Conservation (phyloP, 352 stramenopile species). For the Phytophthora tentaculata region DNA sequence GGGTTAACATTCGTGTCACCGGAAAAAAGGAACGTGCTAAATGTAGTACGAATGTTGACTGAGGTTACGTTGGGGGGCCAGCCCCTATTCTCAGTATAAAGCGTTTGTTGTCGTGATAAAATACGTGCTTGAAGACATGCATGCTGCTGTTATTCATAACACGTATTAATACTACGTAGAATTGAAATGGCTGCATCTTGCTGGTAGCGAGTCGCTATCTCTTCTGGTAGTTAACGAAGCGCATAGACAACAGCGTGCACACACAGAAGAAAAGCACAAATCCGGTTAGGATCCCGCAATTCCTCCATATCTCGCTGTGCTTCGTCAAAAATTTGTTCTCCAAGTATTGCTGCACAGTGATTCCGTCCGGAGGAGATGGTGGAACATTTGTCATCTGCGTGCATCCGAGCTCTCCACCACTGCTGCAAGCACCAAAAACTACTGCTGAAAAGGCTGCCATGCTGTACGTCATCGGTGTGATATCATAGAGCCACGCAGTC, state of each 20-base stretch:
- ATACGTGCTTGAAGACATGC: no score
- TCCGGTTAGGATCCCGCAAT: conserved; percentile 8
- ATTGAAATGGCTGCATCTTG: no score
- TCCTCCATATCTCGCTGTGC: conserved; percentile 15
- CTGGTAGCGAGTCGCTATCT: no score
- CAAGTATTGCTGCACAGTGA: conserved; percentile 23
- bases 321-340: conserved; percentile 25
- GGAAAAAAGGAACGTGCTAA: no score
- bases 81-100: no score
- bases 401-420: conserved; percentile 15
- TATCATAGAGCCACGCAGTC: conserved; percentile 29
- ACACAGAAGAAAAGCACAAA: conserved; percentile 26
- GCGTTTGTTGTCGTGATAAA: no score
- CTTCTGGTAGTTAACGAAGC: conserved; percentile 48
- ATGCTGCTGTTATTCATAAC: no score
- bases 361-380: background rate
- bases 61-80: no score
- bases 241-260: conserved; percentile 29
- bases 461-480: conserved; percentile 42
- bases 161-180: no score
- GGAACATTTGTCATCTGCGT: conserved; percentile 9
- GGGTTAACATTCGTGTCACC: no score
- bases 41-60: no score
- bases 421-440: background rate
- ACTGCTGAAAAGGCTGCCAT: conserved; percentile 32